Conservation (phyloP, 2,329 filamentous ascomycete genomes). For the Trichothecium sympodiale region DNA sequence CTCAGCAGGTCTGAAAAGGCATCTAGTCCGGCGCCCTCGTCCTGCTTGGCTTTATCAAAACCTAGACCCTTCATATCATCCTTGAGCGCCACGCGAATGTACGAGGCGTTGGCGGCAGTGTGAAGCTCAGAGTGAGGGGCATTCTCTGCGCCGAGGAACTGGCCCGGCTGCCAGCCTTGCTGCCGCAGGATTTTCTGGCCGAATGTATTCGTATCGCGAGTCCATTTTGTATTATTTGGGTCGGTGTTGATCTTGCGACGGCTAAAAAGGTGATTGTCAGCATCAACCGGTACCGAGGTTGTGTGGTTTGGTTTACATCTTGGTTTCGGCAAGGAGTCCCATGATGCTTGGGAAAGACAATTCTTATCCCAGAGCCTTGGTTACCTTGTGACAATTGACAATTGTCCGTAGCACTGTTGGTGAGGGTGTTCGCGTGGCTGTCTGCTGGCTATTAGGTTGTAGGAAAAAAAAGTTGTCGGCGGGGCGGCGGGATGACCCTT, state of each 20-base stretch:
- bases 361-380: background rate
- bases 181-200: conserved; percentile 81
- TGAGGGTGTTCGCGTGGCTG: background rate
- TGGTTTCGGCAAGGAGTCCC: conserved; percentile 24
- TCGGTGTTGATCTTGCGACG: conserved; percentile 69
- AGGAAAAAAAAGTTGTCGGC: conserved; percentile 17
- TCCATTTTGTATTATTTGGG: conserved; percentile 94
- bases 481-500: conserved; percentile 9
- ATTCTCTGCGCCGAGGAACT: conserved; percentile 67
- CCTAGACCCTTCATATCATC: conserved; percentile 88
- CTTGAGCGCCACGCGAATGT: conserved; percentile 76
- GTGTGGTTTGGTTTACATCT: too few species aligned
- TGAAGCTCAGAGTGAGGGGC: conserved; percentile 66
- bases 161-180: conserved; percentile 85
- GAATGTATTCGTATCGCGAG: conserved; percentile 68
- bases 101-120: conserved; percentile 69
- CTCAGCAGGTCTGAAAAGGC: conserved; percentile 80
- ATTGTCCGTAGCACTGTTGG: background rate
- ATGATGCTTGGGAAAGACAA: conserved; percentile 12
- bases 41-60: conserved; percentile 62
- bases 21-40: conserved; percentile 75
- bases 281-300: too few species aligned
- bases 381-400: background rate
- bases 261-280: conserved; percentile 10
- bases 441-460: too few species aligned